Conservation (phyloP, 2,329 filamentous ascomycete species). For the Hirsutella minnesotensis region DNA sequence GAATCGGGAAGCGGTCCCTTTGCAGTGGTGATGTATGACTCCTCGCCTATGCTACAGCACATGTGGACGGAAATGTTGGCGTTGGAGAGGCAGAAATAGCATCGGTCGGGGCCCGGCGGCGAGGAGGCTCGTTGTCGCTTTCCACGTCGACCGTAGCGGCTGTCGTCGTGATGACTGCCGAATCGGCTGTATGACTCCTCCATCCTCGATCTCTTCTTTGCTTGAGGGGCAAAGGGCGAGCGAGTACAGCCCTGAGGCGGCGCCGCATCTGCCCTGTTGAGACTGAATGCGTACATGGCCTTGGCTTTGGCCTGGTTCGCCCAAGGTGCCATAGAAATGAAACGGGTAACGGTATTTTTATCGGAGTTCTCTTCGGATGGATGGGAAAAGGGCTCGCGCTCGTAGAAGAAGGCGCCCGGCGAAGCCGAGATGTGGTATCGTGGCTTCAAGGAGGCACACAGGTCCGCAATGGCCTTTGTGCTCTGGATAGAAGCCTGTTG, state of each 20-base stretch:
- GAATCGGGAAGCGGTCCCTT: constrained; percentile 75
- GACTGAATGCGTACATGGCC: constrained; percentile 64
- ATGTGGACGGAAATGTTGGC: constrained; percentile 75
- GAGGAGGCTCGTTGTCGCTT: constrained; percentile 38
- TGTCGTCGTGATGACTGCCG: constrained; percentile 29
- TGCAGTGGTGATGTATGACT: constrained; percentile 80
- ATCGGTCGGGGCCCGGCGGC: constrained; percentile 62
- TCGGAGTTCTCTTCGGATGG: constrained; percentile 33
- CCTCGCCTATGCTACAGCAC: constrained; percentile 77
- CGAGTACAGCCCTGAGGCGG: constrained; percentile 62
- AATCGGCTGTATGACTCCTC: constrained; percentile 45
- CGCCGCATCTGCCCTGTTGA: constrained; percentile 53
- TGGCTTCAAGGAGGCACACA: constrained; percentile 72
- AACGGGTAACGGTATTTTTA: constrained; percentile 60
- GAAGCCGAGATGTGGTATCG: constrained; percentile 79
- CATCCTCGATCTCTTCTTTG: constrained; percentile 44
- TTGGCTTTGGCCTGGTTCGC: constrained; percentile 70
- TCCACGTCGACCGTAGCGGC: constrained; percentile 29
- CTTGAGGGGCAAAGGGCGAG: constrained; percentile 53
- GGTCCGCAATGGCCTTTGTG: constrained; percentile 61
- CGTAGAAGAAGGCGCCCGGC: constrained; percentile 57
- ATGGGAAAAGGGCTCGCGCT: constrained; percentile 88
- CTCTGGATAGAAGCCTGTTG: constrained; percentile 37
- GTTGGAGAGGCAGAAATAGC: constrained; percentile 94
- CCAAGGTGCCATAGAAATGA: constrained; percentile 76